Evolutionary conservation across 2,329 filamentous ascomycete genomes (phyloP).

Genomic region (Trichoderma cornu-damae): DNA sequence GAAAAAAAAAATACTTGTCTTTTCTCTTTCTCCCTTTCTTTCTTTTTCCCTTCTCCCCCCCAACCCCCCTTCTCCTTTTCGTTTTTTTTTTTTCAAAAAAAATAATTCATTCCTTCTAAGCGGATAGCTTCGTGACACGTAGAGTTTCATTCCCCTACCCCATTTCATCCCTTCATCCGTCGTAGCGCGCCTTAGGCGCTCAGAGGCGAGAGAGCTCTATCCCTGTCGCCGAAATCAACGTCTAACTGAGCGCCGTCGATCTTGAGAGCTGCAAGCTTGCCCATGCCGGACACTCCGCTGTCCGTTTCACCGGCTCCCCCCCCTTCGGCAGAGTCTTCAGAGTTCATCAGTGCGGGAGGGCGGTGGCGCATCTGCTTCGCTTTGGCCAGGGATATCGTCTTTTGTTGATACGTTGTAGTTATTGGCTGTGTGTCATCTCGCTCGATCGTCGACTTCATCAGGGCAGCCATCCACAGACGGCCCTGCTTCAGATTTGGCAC

Average conservation of each 20-base stretch:
- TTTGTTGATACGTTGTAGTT: slow-evolving; percentile 91
- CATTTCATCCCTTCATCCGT: slow-evolving; percentile 18
- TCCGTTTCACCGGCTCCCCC: slow-evolving; percentile 42
- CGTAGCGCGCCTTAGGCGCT: slow-evolving; percentile 30
- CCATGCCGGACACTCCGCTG: slow-evolving; percentile 40
- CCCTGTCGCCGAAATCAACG: slow-evolving; percentile 28
- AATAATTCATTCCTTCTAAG: neutral
- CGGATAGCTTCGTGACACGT: slow-evolving; percentile 8
- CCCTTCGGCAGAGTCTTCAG: slow-evolving; percentile 43
- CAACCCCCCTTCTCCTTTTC: too few relatives aligned
- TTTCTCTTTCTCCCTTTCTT: too few relatives aligned
- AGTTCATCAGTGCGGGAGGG: slow-evolving; percentile 79
- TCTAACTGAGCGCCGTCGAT: slow-evolving; percentile 31
- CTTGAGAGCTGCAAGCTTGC: slow-evolving; percentile 35
- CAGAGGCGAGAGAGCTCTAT: slow-evolving; percentile 25
- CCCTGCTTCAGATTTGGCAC: slow-evolving; percentile 86
- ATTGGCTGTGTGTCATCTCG: slow-evolving; percentile 75
- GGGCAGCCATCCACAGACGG: slow-evolving; percentile 92
- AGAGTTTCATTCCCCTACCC: neutral
- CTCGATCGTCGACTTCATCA: slow-evolving; percentile 99
- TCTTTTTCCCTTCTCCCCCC: too few relatives aligned
- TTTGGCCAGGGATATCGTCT: slow-evolving; percentile 89
- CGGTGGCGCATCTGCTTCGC: slow-evolving; percentile 82
- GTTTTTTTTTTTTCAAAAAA: neutral
- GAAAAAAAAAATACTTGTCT: too few relatives aligned